Evolutionary conservation across 306 rosid species (phyloP).

Genomic region (Albizia julibrissin): DNA sequence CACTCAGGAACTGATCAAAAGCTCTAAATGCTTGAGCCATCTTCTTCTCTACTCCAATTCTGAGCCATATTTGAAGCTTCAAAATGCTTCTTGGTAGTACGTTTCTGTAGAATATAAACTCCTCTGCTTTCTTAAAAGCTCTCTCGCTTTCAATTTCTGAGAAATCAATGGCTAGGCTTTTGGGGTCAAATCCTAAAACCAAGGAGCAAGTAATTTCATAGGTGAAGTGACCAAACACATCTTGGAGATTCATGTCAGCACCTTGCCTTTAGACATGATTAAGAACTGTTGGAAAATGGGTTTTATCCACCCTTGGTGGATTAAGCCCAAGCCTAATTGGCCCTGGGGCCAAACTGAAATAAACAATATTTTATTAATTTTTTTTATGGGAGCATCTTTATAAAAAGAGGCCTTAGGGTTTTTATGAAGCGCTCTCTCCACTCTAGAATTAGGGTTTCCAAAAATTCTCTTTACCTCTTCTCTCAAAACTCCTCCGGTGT

Average conservation of each 20-base stretch:
- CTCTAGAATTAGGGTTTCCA: too few species aligned
- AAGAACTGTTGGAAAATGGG: too few species aligned
- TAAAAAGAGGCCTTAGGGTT: too few species aligned
- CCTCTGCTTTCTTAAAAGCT: background rate
- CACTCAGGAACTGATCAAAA: background rate
- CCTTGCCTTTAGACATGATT: background rate
- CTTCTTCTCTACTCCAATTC: background rate
- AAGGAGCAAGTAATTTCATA: background rate
- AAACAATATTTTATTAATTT: too few species aligned
- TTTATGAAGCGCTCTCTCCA: too few species aligned
- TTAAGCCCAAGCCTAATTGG: too few species aligned
- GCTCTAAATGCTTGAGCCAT: background rate
- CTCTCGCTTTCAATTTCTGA: background rate
- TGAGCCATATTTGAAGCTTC: background rate
- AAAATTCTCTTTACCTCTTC: too few species aligned
- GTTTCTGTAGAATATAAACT: slow-evolving; percentile 1
- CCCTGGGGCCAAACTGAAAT: too few species aligned
- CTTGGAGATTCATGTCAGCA: background rate
- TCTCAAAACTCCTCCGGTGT: too few species aligned
- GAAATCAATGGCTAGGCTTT: background rate
- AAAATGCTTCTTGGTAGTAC: background rate
- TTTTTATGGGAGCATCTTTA: too few species aligned
- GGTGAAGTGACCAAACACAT: background rate
- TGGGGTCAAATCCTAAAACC: background rate
- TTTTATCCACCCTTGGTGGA: too few species aligned